phyloP scores from a whole-genome alignment of 1,139 yeast species.

The Suhomyces guaymorum region DNA sequence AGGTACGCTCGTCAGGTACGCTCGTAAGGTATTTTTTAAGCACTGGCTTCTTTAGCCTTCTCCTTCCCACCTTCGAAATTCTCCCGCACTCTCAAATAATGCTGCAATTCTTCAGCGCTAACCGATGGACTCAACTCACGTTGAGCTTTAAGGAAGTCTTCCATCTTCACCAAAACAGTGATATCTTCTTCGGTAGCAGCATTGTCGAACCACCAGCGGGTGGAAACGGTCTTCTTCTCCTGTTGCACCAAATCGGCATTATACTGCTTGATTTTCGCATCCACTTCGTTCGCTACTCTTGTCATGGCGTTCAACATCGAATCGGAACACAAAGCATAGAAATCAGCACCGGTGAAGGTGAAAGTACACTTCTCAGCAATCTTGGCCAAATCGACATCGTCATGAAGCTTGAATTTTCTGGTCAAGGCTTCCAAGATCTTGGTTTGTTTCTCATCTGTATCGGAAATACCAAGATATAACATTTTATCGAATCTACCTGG shows the following conservation, averaged over 20 bases:
- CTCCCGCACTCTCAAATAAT: slow-evolving; percentile 73
- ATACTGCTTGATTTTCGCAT: slow-evolving; percentile 56
- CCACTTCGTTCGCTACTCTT: slow-evolving; percentile 77
- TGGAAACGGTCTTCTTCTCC: slow-evolving; percentile 49
- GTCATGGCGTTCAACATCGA: slow-evolving; percentile 96
- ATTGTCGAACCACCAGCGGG: slow-evolving; percentile 92
- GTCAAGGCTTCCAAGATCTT: slow-evolving; percentile 88
- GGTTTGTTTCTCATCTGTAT: slow-evolving; percentile 83
- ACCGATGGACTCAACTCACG: slow-evolving; percentile 78
- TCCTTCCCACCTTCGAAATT: slow-evolving; percentile 68
- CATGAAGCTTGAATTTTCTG: slow-evolving; percentile 69
- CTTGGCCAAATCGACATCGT: slow-evolving; percentile 57
- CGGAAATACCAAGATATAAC: slow-evolving; percentile 90
- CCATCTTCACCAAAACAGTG: slow-evolving; percentile 64
- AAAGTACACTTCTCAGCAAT: slow-evolving; percentile 78
- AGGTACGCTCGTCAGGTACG: too few relatives aligned
- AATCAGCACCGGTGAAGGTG: slow-evolving; percentile 95
- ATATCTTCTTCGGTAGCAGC: slow-evolving; percentile 68
- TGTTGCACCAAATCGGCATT: slow-evolving; percentile 37
- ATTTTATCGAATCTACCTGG: slow-evolving; percentile 97
- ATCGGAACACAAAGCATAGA: slow-evolving; percentile 92
- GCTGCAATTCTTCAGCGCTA: slow-evolving; percentile 81
- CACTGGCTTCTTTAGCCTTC: slow-evolving; percentile 21
- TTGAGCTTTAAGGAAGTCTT: slow-evolving; percentile 76
- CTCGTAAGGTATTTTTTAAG: too few relatives aligned